Conservation (phyloP, 2,329 filamentous ascomycete genomes). For the Didymella segeticola region DNA sequence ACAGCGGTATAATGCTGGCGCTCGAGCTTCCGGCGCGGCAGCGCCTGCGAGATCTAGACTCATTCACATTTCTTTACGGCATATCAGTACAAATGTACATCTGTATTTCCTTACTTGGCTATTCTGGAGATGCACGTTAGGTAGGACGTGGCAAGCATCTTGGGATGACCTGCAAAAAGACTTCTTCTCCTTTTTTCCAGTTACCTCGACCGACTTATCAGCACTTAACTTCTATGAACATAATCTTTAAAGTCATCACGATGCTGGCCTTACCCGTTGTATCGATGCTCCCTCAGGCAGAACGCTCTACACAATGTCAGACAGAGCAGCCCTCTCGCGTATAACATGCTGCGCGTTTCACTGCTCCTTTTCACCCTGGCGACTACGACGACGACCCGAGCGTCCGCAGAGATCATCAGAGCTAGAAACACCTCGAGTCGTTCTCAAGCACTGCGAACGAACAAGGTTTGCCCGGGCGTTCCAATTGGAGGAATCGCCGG, state of each 20-base stretch:
- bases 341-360: no score
- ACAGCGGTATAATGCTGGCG: slow-evolving; percentile 38
- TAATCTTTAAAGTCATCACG: slow-evolving; percentile 30
- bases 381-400: not conserved
- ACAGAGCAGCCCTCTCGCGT: no score
- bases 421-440: not conserved
- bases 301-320: not conserved
- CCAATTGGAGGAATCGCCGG: slow-evolving; percentile 8
- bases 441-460: not conserved
- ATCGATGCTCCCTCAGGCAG: not conserved
- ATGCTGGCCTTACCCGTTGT: not conserved
- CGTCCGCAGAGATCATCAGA: not conserved
- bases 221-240: slow-evolving; percentile 41
- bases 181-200: slow-evolving; percentile 20
- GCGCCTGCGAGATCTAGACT: slow-evolving; percentile 40
- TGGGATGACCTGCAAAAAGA: slow-evolving; percentile 34
- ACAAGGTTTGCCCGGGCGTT: not conserved
- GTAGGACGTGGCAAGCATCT: slow-evolving; percentile 26
- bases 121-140: slow-evolving; percentile 28
- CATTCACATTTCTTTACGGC: slow-evolving; percentile 32
- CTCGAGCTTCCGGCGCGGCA: slow-evolving; percentile 12
- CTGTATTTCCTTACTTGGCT: slow-evolving; percentile 32
- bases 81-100: slow-evolving; percentile 37
- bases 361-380: not conserved
- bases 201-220: slow-evolving; percentile 9